phyloP scores from a whole-genome alignment of 176 grass and related monocot species.

The Aegilops tauschii region DNA sequence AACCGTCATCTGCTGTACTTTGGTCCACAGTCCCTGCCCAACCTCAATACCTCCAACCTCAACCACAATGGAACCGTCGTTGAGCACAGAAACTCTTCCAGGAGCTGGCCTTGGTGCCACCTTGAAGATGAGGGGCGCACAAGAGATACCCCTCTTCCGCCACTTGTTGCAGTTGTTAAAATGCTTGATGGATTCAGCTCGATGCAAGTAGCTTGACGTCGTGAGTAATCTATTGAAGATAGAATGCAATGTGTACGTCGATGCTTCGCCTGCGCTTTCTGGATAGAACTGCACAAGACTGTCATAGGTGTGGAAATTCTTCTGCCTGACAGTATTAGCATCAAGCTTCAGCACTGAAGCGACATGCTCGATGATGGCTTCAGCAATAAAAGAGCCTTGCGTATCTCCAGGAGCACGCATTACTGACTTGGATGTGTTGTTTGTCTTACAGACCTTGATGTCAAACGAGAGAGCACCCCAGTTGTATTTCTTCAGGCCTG shows the following conservation, averaged over 20 bases:
- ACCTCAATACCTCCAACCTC: constrained; percentile 75
- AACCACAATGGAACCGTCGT: constrained; percentile 68
- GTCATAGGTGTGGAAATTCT: constrained; percentile 60
- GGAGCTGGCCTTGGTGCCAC: constrained; percentile 27
- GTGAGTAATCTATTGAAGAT: constrained; percentile 47
- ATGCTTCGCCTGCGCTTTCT: constrained; percentile 33
- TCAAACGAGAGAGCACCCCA: constrained; percentile 71
- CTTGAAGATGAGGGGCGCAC: constrained; percentile 40
- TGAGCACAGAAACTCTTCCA: constrained; percentile 75
- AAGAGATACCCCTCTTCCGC: constrained; percentile 68
- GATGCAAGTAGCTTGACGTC: constrained; percentile 39
- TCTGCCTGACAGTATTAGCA: constrained; percentile 46
- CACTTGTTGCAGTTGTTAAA: constrained; percentile 65
- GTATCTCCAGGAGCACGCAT: constrained; percentile 77
- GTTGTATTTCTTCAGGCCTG: constrained; percentile 67
- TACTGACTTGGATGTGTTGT: constrained; percentile 61
- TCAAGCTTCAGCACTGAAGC: constrained; percentile 45
- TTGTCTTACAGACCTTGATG: constrained; percentile 74
- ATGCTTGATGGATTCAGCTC: constrained; percentile 27
- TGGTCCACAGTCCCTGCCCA: constrained; percentile 82
- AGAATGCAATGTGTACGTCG: constrained; percentile 64
- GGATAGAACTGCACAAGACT: constrained; percentile 53
- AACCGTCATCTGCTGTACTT: constrained; percentile 72
- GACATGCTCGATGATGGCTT: constrained; percentile 78
- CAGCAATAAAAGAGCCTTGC: constrained; percentile 76